These are phyloP conservation scores for Globisporangium nodosum DNA, from an alignment of 352 stramenopile genomes.

Conservation along the genomic window DNA sequence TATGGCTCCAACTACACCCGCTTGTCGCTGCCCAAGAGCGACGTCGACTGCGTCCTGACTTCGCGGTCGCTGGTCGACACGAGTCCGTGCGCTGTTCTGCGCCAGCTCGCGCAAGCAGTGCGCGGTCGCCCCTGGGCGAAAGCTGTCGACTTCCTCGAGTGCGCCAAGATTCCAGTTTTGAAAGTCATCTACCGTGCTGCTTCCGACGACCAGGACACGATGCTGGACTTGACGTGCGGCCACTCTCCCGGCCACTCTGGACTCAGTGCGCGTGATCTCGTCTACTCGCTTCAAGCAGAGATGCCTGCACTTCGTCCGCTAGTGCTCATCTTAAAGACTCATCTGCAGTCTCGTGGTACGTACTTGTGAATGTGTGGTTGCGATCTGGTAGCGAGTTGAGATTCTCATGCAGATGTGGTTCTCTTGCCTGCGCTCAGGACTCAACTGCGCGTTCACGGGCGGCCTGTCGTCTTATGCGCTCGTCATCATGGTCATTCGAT, in stretches of 20 bases:
- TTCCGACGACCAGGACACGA: constrained; percentile 34
- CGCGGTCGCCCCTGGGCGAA: constrained; percentile 70
- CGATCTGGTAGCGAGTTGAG: not conserved
- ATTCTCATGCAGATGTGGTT: not conserved
- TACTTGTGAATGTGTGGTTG: not conserved
- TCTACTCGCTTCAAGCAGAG: constrained; percentile 86
- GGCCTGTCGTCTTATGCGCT: constrained; percentile 95
- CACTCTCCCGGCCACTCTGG: constrained; percentile 93
- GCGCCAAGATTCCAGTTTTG: constrained; percentile 94
- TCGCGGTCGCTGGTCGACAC: constrained; percentile 74
- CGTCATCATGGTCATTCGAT: constrained; percentile 93
- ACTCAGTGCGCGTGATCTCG: constrained; percentile 88
- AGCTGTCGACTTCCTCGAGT: constrained; percentile 91
- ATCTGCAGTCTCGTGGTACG: constrained; percentile 57
- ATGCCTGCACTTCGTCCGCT: constrained; percentile 93
- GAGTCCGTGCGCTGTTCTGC: constrained; percentile 84
- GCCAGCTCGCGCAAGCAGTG: constrained; percentile 82
- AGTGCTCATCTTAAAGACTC: constrained; percentile 92
- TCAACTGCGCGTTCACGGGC: constrained; percentile 93
- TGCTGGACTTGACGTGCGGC: constrained; percentile 94
- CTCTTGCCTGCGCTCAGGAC: constrained; percentile 44
- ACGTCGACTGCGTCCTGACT: constrained; percentile 95
- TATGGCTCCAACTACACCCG: constrained; percentile 96
- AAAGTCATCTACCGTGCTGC: constrained; percentile 77
- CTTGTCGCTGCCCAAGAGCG: constrained; percentile 92